A percentile compares a stretch with the other conserved stretches of the same genome.
These are phyloP conservation scores for Stropharia rugosoannulata DNA, from an alignment of 768 basidiomycete genomes.

Conservation along the genomic window DNA sequence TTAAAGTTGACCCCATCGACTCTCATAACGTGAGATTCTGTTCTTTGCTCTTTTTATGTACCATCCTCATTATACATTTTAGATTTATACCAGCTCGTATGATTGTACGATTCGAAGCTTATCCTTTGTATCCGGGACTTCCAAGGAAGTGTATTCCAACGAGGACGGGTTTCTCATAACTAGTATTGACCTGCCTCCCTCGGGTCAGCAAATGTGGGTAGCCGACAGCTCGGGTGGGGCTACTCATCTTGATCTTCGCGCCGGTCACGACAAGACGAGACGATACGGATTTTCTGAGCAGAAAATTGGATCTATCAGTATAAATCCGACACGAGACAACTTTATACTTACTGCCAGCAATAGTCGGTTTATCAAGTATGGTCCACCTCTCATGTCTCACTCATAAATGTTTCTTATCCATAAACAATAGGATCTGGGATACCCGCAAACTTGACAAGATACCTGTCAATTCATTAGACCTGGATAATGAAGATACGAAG, in stretches of 20 bases:
- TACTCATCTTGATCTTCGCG: constrained; percentile 75
- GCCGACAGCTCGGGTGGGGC: constrained; percentile 71
- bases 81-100: constrained; percentile 84
- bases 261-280: constrained; percentile 51
- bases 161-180: constrained; percentile 58
- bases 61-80: not conserved
- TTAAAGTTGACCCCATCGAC: constrained; percentile 77
- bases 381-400: not conserved
- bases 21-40: constrained; percentile 58
- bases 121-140: constrained; percentile 71
- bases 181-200: constrained; percentile 67
- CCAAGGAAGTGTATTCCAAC: constrained; percentile 65
- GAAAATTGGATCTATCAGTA: constrained; percentile 78
- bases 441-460: constrained; percentile 59
- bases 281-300: constrained; percentile 66
- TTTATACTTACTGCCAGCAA: constrained; percentile 79
- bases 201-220: constrained; percentile 82
- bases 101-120: constrained; percentile 75
- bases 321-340: constrained; percentile 70
- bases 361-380: constrained; percentile 67
- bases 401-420: not conserved
- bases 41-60: constrained; percentile 1
- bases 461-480: constrained; percentile 29
- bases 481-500: constrained; percentile 9
- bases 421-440: constrained; percentile 70